Conservation (phyloP, 305 asterid species). For the Solanum hybrid region DNA sequence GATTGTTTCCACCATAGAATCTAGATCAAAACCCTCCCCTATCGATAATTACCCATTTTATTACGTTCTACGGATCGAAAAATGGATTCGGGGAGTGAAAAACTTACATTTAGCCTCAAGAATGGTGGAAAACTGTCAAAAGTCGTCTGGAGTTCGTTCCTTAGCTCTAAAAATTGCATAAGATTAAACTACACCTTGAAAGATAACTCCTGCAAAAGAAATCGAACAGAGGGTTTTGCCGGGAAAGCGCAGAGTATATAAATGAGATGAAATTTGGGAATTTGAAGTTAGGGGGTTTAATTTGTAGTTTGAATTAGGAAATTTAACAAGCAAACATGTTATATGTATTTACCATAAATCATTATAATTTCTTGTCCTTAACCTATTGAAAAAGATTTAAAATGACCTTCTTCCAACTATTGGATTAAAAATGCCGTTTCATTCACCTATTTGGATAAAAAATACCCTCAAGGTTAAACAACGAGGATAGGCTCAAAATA, state of each 20-base stretch:
- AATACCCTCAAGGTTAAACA: not conserved
- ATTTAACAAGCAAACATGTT: not conserved
- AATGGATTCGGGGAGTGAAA: too few species aligned
- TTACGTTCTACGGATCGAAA: too few species aligned
- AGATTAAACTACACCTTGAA: not conserved
- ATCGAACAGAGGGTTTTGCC: constrained; percentile 1
- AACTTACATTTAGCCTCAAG: too few species aligned
- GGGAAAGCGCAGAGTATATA: not conserved
- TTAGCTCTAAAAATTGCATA: not conserved
- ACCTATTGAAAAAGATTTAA: not conserved
- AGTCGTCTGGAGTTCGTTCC: too few species aligned
- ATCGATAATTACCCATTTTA: too few species aligned
- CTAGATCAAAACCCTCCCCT: too few species aligned
- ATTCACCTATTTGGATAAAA: not conserved
- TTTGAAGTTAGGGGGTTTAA: not conserved
- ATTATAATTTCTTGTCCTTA: too few species aligned
- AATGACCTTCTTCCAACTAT: not conserved
- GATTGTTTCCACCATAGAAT: too few species aligned
- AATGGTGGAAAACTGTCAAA: too few species aligned
- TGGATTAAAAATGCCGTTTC: too few species aligned
- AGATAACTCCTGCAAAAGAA: not conserved
- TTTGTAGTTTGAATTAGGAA: not conserved
- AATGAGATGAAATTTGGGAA: not conserved
- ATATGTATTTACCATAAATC: not conserved
- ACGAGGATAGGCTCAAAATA: too few species aligned